Evolutionary conservation across 2,329 filamentous ascomycete species (phyloP).

Genomic region (Rugonectria rugulosa): DNA sequence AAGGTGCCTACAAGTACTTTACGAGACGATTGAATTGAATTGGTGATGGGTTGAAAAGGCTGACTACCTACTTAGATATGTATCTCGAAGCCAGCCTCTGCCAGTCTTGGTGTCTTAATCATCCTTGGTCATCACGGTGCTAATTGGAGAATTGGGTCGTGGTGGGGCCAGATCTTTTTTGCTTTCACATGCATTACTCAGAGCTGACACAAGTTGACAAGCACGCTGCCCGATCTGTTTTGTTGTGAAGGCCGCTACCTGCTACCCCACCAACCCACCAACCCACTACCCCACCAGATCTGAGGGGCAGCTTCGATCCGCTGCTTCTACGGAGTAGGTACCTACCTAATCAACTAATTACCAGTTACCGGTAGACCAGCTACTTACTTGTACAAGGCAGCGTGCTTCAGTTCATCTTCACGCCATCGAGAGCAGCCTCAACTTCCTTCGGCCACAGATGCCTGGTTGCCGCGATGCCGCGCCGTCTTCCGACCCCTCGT

Average conservation of each 20-base stretch:
- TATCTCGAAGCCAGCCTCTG: slow-evolving; percentile 2
- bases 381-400: too few species aligned
- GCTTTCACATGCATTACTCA: background rate
- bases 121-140: slow-evolving; percentile 25
- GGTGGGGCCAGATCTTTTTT: slow-evolving; percentile 6
- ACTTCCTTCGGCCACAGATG: background rate
- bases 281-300: too few species aligned
- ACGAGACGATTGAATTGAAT: slow-evolving; percentile 22
- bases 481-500: background rate
- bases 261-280: too few species aligned
- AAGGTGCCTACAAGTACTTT: slow-evolving; percentile 33
- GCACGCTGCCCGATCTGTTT: too few species aligned
- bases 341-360: too few species aligned
- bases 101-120: slow-evolving; percentile 31
- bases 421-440: background rate
- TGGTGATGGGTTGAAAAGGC: slow-evolving; percentile 36
- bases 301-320: too few species aligned
- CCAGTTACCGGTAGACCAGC: too few species aligned
- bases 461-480: background rate
- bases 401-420: too few species aligned
- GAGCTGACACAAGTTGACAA: too few species aligned
- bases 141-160: slow-evolving; percentile 26
- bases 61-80: slow-evolving; percentile 38
- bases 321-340: too few species aligned
- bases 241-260: too few species aligned